These are phyloP conservation scores for Solanum medicagineum DNA, from an alignment of 257 asterid species.

Conservation along the genomic window DNA sequence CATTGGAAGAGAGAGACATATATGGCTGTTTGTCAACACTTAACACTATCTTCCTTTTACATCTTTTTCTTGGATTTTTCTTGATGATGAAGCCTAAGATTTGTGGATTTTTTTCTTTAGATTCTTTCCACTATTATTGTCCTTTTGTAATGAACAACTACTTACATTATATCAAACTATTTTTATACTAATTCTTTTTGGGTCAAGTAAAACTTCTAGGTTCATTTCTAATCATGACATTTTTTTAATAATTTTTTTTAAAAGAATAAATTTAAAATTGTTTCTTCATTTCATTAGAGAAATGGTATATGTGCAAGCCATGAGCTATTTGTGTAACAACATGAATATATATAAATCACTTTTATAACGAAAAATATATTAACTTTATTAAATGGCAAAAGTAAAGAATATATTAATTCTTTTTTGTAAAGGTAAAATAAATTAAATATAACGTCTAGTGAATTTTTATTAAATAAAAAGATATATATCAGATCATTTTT, in stretches of 20 bases:
- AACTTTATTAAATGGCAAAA: no score
- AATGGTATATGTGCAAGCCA: no score
- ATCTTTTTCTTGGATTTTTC: not conserved
- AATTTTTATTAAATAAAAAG: no score
- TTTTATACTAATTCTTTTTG: not conserved
- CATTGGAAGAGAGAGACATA: not conserved
- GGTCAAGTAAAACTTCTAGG: not conserved
- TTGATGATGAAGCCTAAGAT: not conserved
- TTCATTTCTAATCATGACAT: not conserved
- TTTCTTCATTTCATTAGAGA: no score
- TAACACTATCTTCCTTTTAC: not conserved
- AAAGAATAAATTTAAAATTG: no score
- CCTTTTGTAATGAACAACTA: not conserved
- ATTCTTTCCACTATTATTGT: slow-evolving; percentile 2
- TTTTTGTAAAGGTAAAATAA: no score
- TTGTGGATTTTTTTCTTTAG: not conserved
- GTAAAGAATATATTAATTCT: no score
- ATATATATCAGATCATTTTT: no score
- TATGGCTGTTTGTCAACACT: not conserved
- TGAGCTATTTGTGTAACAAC: no score
- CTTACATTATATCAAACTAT: not conserved
- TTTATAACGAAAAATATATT: no score
- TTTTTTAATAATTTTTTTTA: not conserved
- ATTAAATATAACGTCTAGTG: no score
- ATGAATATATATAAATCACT: no score